These are phyloP conservation scores for Umbilicaria muhlenbergii DNA, from an alignment of 495 filamentous ascomycete species.

Conservation along the genomic window DNA sequence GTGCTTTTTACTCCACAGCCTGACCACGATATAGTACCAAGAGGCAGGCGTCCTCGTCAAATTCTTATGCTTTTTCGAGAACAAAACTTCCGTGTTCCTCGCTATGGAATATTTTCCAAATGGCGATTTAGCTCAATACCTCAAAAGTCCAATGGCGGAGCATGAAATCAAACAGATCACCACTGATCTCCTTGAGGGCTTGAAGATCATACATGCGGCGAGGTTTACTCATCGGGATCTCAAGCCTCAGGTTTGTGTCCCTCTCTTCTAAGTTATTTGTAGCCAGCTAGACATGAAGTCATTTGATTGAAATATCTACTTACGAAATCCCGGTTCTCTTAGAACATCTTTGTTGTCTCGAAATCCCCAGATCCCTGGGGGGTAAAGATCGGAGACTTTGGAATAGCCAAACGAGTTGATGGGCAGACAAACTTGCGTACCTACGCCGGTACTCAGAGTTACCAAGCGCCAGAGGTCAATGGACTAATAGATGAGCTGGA, in stretches of 20 bases:
- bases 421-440: slow-evolving; percentile 12
- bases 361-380: slow-evolving; percentile 14
- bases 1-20: too few relatives aligned
- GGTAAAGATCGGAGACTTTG: slow-evolving; percentile 38
- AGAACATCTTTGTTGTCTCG: slow-evolving; percentile 21
- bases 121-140: slow-evolving; percentile 8
- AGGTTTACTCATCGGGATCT: slow-evolving; percentile 17
- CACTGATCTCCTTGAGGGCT: slow-evolving; percentile 11
- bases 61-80: slow-evolving; percentile 8
- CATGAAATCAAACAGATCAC: slow-evolving; percentile 9
- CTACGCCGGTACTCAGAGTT: slow-evolving; percentile 18
- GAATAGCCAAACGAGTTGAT: slow-evolving; percentile 23
- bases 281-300: too few relatives aligned
- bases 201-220: slow-evolving; percentile 16
- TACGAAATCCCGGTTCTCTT: too few relatives aligned
- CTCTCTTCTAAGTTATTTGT: too few relatives aligned
- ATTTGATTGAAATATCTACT: too few relatives aligned
- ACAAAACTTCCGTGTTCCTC: slow-evolving; percentile 5
- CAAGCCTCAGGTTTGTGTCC: slow-evolving; percentile 10
- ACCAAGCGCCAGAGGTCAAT: slow-evolving; percentile 24
- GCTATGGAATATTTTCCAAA: slow-evolving; percentile 19
- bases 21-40: too few relatives aligned
- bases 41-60: background rate
- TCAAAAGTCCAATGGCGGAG: slow-evolving; percentile 5
- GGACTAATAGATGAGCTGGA: slow-evolving; percentile 2